A percentile compares a stretch with the other conserved stretches of the same genome.
These are phyloP conservation scores for Cardamine occulta DNA, from an alignment of 345 rosid species.

Conservation along the genomic window DNA sequence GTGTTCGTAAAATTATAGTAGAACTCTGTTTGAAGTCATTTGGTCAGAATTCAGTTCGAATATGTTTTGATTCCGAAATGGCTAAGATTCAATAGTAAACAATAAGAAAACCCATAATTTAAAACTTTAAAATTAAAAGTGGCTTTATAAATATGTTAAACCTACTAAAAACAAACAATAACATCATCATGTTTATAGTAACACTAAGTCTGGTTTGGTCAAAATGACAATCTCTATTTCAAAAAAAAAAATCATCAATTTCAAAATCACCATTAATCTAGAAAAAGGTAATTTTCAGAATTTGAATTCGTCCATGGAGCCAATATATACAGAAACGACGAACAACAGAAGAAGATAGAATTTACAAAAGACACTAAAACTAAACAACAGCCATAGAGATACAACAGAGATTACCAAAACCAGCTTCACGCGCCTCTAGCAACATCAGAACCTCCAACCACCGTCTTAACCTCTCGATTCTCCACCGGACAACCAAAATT, in stretches of 20 bases:
- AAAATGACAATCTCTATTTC: background rate
- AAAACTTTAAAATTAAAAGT: background rate
- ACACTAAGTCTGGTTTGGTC: background rate
- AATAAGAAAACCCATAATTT: background rate
- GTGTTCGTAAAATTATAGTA: background rate
- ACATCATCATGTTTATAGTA: background rate
- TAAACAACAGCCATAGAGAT: slow-evolving; percentile 1
- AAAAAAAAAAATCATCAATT: too few relatives aligned
- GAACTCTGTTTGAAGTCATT: background rate
- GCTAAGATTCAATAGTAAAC: background rate
- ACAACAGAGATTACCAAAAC: background rate
- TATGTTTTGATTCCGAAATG: background rate
- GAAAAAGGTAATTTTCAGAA: too few relatives aligned
- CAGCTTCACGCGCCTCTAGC: slow-evolving; percentile 31
- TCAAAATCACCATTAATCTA: too few relatives aligned
- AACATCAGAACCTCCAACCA: slow-evolving; percentile 18
- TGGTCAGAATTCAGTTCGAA: background rate
- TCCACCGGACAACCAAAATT: slow-evolving; percentile 51
- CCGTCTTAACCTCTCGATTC: slow-evolving; percentile 7
- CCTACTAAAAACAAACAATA: background rate
- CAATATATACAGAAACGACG: slow-evolving; percentile 22
- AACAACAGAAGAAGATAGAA: background rate
- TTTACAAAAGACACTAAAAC: slow-evolving; percentile 1
- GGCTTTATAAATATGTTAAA: background rate
- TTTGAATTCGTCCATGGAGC: background rate